Base-by-base conservation (phyloP, 2,329 filamentous ascomycete species). In the Stromatinia cepivora region DNA sequence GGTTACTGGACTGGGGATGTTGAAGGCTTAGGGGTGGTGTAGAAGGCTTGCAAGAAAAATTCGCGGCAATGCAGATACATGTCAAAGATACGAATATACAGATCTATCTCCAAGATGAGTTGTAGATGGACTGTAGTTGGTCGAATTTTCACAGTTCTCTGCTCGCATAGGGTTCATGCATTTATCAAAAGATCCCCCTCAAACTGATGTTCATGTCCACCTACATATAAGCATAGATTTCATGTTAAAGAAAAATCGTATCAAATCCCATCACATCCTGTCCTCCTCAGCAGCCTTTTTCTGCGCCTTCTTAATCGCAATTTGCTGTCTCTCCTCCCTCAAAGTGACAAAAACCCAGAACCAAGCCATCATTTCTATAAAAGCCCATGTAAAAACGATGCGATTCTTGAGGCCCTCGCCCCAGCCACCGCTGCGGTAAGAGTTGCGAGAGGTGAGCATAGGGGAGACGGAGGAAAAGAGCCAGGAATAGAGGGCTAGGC, bases 341-440 rank as follows among this genome's bases (percentile, higher is more conserved):
- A 93, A 79, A 6, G 87, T 90, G 42, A 90, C 84, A 84, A 88
- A 92, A 34, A 87, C 88, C 93, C 93, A 97, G 80, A 97, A 93
- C 92, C 93, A 97, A 71, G 86, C 86, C 73, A 92, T 84, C 79
- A 92, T 87, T 82, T 97, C 94, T 77, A 97, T 77, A 76, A 97
- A 95, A 11, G 88, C 88, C 80, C 93, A 95, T 0, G 91, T 89
- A 78, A 97, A 96, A 53, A 97, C 87, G 53, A 97, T 82, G 64
- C 92, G 87, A 78, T 96, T 97, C 82, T 94, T 93, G 75, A 97
- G 80, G 34, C 87, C 86, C 72, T 93, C 90, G 63, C 87, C 83
- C 78, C 84, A 76, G 74, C 84, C 80, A 85, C 77, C 79, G 76
- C 62, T 79, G 77, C 46, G 81, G 79, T 65, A 78, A 72, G 72